Base-by-base conservation (phyloP, 2,329 filamentous ascomycete genomes). In the Neobulgaria alba region DNA sequence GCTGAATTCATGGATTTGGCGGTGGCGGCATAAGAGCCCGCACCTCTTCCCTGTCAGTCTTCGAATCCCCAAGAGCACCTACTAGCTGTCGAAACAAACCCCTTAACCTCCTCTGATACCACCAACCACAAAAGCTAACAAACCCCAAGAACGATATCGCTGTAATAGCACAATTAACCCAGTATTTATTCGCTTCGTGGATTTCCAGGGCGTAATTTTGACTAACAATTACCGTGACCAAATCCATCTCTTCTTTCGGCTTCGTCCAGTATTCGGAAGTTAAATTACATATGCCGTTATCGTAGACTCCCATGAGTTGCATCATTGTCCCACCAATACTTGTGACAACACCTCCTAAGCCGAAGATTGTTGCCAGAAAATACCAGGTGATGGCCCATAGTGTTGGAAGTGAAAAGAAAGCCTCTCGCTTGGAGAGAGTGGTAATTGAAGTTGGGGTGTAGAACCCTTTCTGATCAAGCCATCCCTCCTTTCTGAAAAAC, bases 111-210 rank as follows among this genome's bases (percentile, higher is more conserved):
- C 47, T 36, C 29, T 51, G 49, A 38, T 51, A 51, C 47, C 47
- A 52, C 49, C 49, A 52, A 2, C 49, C 49, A 19, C 39, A 38
- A 38, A 46, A 52, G 17, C 38, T 41, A 2, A 48, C 43, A 12
- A 41, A 26, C 1, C 33, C 47, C 3, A 52, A 29, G 14, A 52
- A 50, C 16, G 41, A 8, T 4, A 39, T 46, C 2, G 47, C 49
- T 7, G 44, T 41, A 18, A 47, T 42, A 14, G 36, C 47, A 39
- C 36, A 44, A 1, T 33, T 29, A 12, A 40, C 36, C 49, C 49
- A 50, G 18, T 46, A 48, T 7, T 21, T 46, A 7, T 36, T 36
- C 2, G 45, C 46, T 29, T 39, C 32, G 10, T 32, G 10, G 10
- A 50, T 50, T 18, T 48, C 43, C 2, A 42, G 29, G 10, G 43